Evolutionary conservation across 352 stramenopile species (phyloP).

Genomic region (Phytophthora palmivora): DNA sequence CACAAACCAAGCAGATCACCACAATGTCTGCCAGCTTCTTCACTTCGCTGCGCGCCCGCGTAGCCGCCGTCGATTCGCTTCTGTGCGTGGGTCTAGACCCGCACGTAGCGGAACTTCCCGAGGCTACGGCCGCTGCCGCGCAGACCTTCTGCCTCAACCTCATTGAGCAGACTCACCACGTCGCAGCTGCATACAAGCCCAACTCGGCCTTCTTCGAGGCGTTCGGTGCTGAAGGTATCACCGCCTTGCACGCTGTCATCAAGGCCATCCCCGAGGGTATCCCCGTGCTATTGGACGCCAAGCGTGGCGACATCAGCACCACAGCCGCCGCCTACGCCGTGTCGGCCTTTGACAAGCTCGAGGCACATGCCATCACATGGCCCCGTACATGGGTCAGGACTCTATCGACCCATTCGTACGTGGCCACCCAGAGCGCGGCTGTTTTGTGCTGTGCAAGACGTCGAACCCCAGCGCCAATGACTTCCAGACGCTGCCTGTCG

Average conservation of each 20-base stretch:
- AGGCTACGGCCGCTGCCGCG: constrained; percentile 88
- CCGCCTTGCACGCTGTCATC: constrained; percentile 93
- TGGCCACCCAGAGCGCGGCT: constrained; percentile 83
- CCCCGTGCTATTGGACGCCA: constrained; percentile 97
- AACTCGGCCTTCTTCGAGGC: constrained; percentile 99
- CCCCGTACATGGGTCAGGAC: constrained; percentile 98
- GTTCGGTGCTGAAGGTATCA: constrained; percentile 87
- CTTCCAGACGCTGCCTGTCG: constrained; percentile 90
- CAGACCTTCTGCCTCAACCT: constrained; percentile 95
- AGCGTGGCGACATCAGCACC: constrained; percentile 98
- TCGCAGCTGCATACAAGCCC: constrained; percentile 98
- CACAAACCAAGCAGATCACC: neutral
- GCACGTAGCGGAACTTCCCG: constrained; percentile 85
- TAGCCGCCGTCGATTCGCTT: constrained; percentile 93
- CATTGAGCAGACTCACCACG: constrained; percentile 94
- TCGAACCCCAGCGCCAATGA: constrained; percentile 98
- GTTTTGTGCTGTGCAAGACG: constrained; percentile 99
- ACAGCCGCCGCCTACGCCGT: constrained; percentile 97
- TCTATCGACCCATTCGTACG: constrained; percentile 97
- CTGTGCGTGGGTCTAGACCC: constrained; percentile 99
- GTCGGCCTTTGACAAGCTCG: constrained; percentile 93
- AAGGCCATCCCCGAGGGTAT: constrained; percentile 90
- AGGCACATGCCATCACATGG: constrained; percentile 97
- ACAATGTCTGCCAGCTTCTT: constrained; percentile 82
- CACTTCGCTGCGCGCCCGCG: constrained; percentile 83